A percentile compares a stretch with the other conserved stretches of the same genome.
These are phyloP conservation scores for Pseudovirgaria hyperparasitica DNA, from an alignment of 2,329 filamentous ascomycete species.

Conservation along the genomic window DNA sequence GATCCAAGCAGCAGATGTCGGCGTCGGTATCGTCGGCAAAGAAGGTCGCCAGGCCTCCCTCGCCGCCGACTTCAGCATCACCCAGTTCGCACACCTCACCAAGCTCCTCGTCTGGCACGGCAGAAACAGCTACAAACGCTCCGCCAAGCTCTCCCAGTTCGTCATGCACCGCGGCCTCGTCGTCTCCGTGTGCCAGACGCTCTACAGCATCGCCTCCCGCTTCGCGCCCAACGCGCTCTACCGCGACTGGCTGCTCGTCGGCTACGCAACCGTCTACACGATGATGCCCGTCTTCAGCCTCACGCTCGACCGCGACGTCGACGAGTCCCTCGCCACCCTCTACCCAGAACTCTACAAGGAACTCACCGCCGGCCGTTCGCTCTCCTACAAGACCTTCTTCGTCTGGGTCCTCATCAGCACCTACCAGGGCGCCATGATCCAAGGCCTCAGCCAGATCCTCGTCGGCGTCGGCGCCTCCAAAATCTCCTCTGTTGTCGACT, in stretches of 20 bases:
- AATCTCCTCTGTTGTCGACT: too few relatives aligned
- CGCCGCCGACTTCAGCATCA: slow-evolving; percentile 92
- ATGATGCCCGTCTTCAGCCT: slow-evolving; percentile 86
- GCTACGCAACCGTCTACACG: slow-evolving; percentile 93
- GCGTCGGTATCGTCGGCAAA: slow-evolving; percentile 95
- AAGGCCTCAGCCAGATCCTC: slow-evolving; percentile 83
- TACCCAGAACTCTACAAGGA: slow-evolving; percentile 98
- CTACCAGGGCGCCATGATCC: slow-evolving; percentile 91
- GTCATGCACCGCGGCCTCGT: slow-evolving; percentile 96
- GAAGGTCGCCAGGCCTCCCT: slow-evolving; percentile 90
- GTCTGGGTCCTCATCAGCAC: slow-evolving; percentile 91
- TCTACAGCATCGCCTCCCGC: slow-evolving; percentile 85
- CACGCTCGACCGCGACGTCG: slow-evolving; percentile 88
- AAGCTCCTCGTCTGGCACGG: slow-evolving; percentile 99
- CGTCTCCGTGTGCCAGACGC: slow-evolving; percentile 89
- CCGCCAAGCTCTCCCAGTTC: slow-evolving; percentile 91
- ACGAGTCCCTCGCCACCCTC: slow-evolving; percentile 82
- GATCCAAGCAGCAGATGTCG: slow-evolving; percentile 97
- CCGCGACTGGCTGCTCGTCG: slow-evolving; percentile 91
- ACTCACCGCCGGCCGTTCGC: slow-evolving; percentile 72
- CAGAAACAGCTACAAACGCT: slow-evolving; percentile 91
- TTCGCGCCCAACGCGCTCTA: slow-evolving; percentile 94
- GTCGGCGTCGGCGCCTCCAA: slow-evolving; percentile 49
- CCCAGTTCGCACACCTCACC: slow-evolving; percentile 87
- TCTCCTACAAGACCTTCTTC: slow-evolving; percentile 92